These are phyloP conservation scores for Exophiala oligosperma DNA, from an alignment of 2,329 filamentous ascomycete genomes.

Conservation along the genomic window DNA sequence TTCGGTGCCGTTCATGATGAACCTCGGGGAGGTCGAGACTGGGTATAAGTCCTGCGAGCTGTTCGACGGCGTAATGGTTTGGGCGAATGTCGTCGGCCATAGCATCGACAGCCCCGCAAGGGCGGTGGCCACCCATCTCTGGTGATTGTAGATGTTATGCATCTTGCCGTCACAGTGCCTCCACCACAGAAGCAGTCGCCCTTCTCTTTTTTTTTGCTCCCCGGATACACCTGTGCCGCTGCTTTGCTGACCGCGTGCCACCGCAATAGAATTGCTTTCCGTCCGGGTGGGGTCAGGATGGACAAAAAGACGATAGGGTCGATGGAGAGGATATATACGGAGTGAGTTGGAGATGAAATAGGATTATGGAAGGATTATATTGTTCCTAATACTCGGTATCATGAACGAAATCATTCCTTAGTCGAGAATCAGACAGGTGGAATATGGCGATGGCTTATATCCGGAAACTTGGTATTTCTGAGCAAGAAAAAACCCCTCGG, in stretches of 20 bases:
- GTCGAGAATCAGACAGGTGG: not conserved
- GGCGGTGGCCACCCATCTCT: slow-evolving; percentile 9
- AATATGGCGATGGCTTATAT: not conserved
- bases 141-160: not conserved
- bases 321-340: not conserved
- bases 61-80: slow-evolving; percentile 26
- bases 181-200: not conserved
- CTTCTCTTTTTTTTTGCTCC: not conserved
- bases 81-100: slow-evolving; percentile 12
- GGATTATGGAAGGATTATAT: not conserved
- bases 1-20: slow-evolving; percentile 27
- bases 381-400: not conserved
- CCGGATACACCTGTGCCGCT: not conserved
- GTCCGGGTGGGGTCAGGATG: not conserved
- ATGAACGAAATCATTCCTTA: not conserved
- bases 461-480: not conserved
- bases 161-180: slow-evolving; percentile 1
- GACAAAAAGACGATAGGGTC: not conserved
- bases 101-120: slow-evolving; percentile 12
- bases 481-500: not conserved
- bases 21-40: slow-evolving; percentile 22
- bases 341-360: not conserved
- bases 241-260: not conserved
- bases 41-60: slow-evolving; percentile 23
- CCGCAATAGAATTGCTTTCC: not conserved